Percentiles rank a stretch among this genome's conserved stretches.
Conservation (phyloP, 1,284 basidiomycete species). For the Tilletia horrida region DNA sequence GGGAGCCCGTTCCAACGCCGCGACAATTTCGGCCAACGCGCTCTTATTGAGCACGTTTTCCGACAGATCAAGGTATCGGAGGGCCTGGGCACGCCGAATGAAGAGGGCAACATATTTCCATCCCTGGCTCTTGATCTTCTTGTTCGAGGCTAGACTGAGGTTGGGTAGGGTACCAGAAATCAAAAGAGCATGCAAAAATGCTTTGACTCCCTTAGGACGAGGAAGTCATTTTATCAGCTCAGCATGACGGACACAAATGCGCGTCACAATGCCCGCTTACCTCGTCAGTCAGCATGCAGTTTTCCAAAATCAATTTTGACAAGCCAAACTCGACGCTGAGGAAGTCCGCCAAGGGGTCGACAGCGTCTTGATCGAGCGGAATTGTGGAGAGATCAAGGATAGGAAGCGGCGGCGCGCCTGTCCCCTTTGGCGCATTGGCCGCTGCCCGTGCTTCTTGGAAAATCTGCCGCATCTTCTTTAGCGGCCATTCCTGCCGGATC, state of each 20-base stretch:
- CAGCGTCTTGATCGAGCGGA: slow-evolving; percentile 37
- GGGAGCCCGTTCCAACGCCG: slow-evolving; percentile 56
- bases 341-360: slow-evolving; percentile 50
- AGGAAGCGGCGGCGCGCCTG: slow-evolving; percentile 25
- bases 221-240: not conserved
- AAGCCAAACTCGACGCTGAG: slow-evolving; percentile 51
- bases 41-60: slow-evolving; percentile 81
- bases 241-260: not conserved
- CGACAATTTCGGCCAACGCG: slow-evolving; percentile 71
- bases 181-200: slow-evolving; percentile 82
- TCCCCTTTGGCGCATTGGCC: not conserved
- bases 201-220: slow-evolving; percentile 69
- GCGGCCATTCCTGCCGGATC: slow-evolving; percentile 49
- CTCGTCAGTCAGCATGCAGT: slow-evolving; percentile 45
- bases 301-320: slow-evolving; percentile 46
- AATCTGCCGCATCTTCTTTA: slow-evolving; percentile 47
- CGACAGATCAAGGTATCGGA: slow-evolving; percentile 83
- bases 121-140: slow-evolving; percentile 70
- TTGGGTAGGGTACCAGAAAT: slow-evolving; percentile 77
- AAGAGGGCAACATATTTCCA: slow-evolving; percentile 81
- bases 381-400: slow-evolving; percentile 46
- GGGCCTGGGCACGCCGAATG: slow-evolving; percentile 67
- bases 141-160: slow-evolving; percentile 81
- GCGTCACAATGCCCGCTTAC: slow-evolving; percentile 10
- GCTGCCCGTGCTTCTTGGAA: slow-evolving; percentile 38